Conservation (phyloP, 139 green algal species). For the Coelastrella sp. region DNA sequence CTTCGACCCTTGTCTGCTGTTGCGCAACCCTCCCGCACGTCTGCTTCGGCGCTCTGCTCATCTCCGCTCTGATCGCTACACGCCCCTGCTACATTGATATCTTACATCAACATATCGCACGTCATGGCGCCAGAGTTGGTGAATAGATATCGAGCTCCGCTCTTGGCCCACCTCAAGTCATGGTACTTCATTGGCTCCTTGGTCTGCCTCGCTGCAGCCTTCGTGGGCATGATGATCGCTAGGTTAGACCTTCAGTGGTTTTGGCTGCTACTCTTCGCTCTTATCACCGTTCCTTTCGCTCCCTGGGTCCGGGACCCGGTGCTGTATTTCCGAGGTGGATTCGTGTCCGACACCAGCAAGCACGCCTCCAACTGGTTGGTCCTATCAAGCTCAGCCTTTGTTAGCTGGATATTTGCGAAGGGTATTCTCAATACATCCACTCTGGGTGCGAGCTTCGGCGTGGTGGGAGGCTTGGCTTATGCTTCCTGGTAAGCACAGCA, state of each 20-base stretch:
- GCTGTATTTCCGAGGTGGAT: constrained; percentile 35
- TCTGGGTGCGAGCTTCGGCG: constrained; percentile 42
- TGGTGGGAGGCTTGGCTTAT: constrained; percentile 47
- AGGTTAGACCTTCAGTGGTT: constrained; percentile 38
- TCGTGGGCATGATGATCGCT: constrained; percentile 36
- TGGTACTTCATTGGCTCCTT: constrained; percentile 34
- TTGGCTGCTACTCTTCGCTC: constrained; percentile 45
- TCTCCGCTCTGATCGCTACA: background rate
- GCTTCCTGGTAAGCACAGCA: constrained; percentile 30
- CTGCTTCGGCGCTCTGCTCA: background rate
- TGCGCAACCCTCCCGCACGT: background rate
- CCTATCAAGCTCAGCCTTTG: constrained; percentile 17
- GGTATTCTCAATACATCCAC: constrained; percentile 40
- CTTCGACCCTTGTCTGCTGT: background rate
- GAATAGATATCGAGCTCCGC: background rate
- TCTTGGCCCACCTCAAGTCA: constrained; percentile 32
- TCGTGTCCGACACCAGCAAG: constrained; percentile 27
- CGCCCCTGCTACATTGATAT: background rate
- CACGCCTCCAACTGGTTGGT: constrained; percentile 23
- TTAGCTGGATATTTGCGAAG: constrained; percentile 50
- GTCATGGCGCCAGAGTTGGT: background rate
- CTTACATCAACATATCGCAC: background rate
- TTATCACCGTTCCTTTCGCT: constrained; percentile 33
- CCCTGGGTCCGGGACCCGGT: constrained; percentile 32
- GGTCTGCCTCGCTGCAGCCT: constrained; percentile 5